phyloP scores from a whole-genome alignment of 768 basidiomycete genomes.

The Rhizopogon vinicolor region DNA sequence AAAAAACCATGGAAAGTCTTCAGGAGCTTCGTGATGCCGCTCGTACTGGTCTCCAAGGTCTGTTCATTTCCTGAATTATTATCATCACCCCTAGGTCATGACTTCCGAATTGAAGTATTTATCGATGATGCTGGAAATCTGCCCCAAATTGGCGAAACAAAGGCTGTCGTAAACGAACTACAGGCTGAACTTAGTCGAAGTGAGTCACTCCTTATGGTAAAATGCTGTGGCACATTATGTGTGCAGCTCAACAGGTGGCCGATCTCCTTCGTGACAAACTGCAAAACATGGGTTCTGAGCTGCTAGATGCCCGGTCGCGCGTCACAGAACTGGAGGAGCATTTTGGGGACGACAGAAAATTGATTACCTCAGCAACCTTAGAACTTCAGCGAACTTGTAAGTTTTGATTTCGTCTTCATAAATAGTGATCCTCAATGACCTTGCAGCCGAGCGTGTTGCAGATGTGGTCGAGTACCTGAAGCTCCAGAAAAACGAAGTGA shows the following conservation, averaged over 20 bases:
- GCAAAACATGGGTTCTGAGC: slow-evolving; percentile 34
- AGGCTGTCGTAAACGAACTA: slow-evolving; percentile 27
- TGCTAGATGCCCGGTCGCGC: slow-evolving; percentile 37
- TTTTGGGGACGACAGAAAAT: slow-evolving; percentile 16
- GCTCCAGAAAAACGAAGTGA: slow-evolving; percentile 25
- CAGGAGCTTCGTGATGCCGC: slow-evolving; percentile 17
- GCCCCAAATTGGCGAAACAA: slow-evolving; percentile 18
- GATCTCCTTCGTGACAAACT: slow-evolving; percentile 46
- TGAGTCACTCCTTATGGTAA: slow-evolving; percentile 11
- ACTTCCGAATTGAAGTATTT: slow-evolving; percentile 21
- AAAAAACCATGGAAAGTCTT: slow-evolving; percentile 20
- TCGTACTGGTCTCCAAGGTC: slow-evolving; percentile 22
- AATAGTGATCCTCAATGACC: slow-evolving; percentile 12
- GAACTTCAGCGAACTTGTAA: slow-evolving; percentile 23
- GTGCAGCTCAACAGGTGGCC: slow-evolving; percentile 42
- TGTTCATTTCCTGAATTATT: background rate
- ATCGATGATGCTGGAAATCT: slow-evolving; percentile 24
- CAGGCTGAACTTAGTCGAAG: slow-evolving; percentile 31
- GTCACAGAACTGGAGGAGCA: slow-evolving; percentile 32
- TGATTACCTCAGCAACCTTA: slow-evolving; percentile 13
- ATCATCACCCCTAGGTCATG: background rate
- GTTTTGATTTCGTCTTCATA: background rate
- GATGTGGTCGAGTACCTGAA: slow-evolving; percentile 19
- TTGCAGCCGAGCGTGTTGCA: slow-evolving; percentile 15
- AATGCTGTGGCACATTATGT: slow-evolving; percentile 4